Conservation (phyloP, 352 stramenopile genomes). For the Phytophthora melonis region DNA sequence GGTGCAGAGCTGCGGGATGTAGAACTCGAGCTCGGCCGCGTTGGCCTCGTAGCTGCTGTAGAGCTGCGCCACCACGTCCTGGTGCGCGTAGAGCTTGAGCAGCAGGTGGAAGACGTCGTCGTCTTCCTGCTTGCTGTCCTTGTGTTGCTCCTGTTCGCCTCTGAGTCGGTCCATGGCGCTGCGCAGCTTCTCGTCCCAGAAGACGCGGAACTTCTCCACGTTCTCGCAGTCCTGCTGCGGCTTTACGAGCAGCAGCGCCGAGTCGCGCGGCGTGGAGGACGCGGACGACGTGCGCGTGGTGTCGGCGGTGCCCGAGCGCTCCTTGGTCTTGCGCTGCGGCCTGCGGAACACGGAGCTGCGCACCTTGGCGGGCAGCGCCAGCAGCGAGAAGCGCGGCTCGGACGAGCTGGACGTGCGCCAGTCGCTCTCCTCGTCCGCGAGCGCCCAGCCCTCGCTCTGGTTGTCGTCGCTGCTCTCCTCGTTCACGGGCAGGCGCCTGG, state of each 20-base stretch:
- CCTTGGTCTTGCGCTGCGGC: constrained; percentile 24
- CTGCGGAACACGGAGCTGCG: constrained; percentile 55
- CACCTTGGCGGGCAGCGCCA: constrained; percentile 52
- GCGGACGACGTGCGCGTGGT: constrained; percentile 41
- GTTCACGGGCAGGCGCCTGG: too few relatives aligned
- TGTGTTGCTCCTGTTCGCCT: constrained; percentile 1
- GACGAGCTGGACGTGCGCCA: constrained; percentile 57
- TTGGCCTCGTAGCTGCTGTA: constrained; percentile 76
- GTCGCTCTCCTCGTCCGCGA: constrained; percentile 53
- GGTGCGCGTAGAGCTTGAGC: constrained; percentile 83
- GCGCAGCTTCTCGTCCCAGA: constrained; percentile 84
- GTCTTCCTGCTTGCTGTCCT: constrained; percentile 31
- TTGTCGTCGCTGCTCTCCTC: constrained; percentile 47
- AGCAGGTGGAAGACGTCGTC: constrained; percentile 78
- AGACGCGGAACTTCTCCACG: constrained; percentile 76
- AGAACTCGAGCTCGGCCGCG: constrained; percentile 86
- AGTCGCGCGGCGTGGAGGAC: constrained; percentile 39
- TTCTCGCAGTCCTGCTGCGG: constrained; percentile 39
- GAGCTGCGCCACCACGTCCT: constrained; percentile 82
- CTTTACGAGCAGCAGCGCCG: constrained; percentile 9
- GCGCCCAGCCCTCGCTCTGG: constrained; percentile 45
- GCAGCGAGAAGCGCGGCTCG: constrained; percentile 58
- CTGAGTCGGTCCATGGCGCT: constrained; percentile 66
- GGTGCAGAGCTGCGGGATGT: constrained; percentile 91
- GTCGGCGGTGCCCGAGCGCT: constrained; percentile 32